Conservation (phyloP, 2,329 filamentous ascomycete species). For the Didymella glomerata region DNA sequence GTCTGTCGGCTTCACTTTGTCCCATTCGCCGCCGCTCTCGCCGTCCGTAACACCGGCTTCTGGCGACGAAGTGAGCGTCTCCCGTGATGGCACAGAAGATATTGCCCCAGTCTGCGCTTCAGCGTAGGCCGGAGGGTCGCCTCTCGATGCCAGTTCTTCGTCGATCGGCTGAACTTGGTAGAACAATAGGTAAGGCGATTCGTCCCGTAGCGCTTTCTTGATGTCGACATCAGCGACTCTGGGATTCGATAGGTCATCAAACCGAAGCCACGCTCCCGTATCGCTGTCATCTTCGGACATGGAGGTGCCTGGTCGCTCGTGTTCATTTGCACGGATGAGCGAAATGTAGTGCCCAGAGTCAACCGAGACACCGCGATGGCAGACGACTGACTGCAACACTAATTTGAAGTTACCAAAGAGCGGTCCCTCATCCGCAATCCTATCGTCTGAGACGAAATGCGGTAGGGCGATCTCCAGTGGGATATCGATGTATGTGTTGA, state of each 20-base stretch:
- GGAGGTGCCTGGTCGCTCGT: conserved; percentile 50
- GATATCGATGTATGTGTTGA: conserved; percentile 89
- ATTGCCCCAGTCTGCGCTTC: conserved; percentile 41
- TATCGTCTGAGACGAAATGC: conserved; percentile 86
- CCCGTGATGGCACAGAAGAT: conserved; percentile 37
- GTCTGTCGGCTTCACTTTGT: conserved; percentile 30
- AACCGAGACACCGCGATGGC: conserved; percentile 85
- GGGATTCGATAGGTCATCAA: conserved; percentile 82
- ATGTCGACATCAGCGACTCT: conserved; percentile 82
- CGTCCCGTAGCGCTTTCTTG: conserved; percentile 77
- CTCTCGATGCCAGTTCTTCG: conserved; percentile 62
- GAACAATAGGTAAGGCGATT: conserved; percentile 93
- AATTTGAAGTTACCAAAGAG: conserved; percentile 92
- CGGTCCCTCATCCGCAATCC: conserved; percentile 70
- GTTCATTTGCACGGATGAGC: conserved; percentile 75
- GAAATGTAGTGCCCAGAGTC: conserved; percentile 92
- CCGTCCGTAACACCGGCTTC: conserved; percentile 14
- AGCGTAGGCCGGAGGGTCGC: conserved; percentile 54
- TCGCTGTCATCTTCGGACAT: conserved; percentile 57
- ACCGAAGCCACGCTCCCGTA: conserved; percentile 75
- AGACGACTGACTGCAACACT: conserved; percentile 88
- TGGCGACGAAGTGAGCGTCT: conserved; percentile 37
- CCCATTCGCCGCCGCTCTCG: conserved; percentile 36
- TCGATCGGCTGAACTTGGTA: conserved; percentile 93
- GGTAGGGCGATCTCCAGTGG: conserved; percentile 84